Evolutionary conservation across 495 filamentous ascomycete genomes (phyloP), one percentile per base, ranked within the genome.

Genomic region (Aspergillus wentii): DNA sequence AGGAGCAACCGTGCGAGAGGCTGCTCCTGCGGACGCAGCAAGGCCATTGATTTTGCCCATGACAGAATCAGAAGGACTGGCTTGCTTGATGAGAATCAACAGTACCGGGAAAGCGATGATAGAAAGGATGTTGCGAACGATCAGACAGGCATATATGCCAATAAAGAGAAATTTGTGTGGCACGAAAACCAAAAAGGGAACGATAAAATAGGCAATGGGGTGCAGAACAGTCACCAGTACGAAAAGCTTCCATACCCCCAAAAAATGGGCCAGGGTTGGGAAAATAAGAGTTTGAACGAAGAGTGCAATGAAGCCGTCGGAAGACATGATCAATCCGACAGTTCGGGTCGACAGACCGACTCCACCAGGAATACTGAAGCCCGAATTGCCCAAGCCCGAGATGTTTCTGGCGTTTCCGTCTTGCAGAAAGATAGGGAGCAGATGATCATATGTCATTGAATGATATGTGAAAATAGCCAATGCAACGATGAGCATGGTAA

Each of bases 381-480:
- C 63, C 9, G 64, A 63, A 4, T 52, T 46, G 17, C 41, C 43
- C 13, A 49, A 39, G 14, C 49, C 20, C 13, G 50, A 44, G 7
- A 62, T 25, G 21, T 51, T 51, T 16, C 46, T 49, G 4, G 51
- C 48, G 1, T 65, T 69, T 31, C 79, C 68, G 44, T 92, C 86
- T 57, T 91, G 85, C 14, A 90, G 66, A 61, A 89, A 92, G 18
- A 92, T 91, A 4, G 86, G 86, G 23, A 92, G 61, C 0, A 92
- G 74, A 57, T 88, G 83, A 45, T 91, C 86, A 47, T 84, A 92
- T 10, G 83, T 86, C 86, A 92, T 92, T 25, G 79, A 84, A 52
- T 91, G 86, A 42, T 90, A 91, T 1, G 85, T 88, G 62, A 88
- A 92, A 42, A 92, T 86, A 4, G 82, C 81, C 18, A 92, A 66